Evolutionary conservation across 306 rosid genomes (phyloP).

Genomic region (Cucurbita ficifolia): DNA sequence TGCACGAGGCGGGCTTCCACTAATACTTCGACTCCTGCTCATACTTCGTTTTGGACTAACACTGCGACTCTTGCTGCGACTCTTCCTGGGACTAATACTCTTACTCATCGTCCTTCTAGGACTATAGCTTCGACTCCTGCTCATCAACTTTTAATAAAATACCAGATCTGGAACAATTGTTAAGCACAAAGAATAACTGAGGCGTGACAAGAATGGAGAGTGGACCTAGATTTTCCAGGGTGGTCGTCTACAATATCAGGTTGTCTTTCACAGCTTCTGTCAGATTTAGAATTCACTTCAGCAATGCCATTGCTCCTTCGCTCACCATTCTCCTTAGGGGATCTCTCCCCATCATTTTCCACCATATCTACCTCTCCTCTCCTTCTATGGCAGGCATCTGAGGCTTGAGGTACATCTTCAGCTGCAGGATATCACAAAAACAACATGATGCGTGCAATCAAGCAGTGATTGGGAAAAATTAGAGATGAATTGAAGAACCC

Average conservation of each 20-base stretch:
- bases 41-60: conserved; percentile 31
- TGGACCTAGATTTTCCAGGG: conserved; percentile 82
- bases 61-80: conserved; percentile 46
- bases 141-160: conserved; percentile 59
- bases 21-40: conserved; percentile 36
- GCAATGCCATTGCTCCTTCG: conserved; percentile 44
- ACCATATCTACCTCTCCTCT: conserved; percentile 26
- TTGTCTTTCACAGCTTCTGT: conserved; percentile 48
- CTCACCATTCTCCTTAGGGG: conserved; percentile 62
- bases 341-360: conserved; percentile 24
- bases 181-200: conserved; percentile 58
- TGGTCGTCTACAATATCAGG: conserved; percentile 76
- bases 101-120: conserved; percentile 75
- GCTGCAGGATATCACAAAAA: conserved; percentile 17
- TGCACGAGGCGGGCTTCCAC: conserved; percentile 27
- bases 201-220: conserved; percentile 48
- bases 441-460: neutral
- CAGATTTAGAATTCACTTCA: conserved; percentile 33
- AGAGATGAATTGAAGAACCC: neutral
- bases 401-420: conserved; percentile 10
- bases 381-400: conserved; percentile 19
- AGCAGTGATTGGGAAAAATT: neutral
- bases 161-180: conserved; percentile 43
- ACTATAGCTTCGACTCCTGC: conserved; percentile 93
- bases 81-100: conserved; percentile 76